These are phyloP conservation scores for Aulographum hederae DNA, from an alignment of 2,329 filamentous ascomycete species.

Conservation along the genomic window DNA sequence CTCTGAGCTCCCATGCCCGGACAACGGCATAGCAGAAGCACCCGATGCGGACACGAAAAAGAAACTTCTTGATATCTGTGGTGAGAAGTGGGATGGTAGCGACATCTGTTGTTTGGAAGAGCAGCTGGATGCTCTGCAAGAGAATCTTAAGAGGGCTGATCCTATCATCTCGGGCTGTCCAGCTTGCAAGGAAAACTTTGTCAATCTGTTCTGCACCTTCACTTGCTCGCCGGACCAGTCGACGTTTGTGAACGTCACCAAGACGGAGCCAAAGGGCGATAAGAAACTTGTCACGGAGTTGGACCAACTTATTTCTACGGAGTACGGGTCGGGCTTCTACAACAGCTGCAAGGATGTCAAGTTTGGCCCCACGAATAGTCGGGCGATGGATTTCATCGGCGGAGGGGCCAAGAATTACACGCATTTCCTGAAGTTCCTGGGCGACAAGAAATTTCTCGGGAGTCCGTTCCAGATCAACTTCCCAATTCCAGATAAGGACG, in stretches of 20 bases:
- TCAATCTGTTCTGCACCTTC: conserved; percentile 94
- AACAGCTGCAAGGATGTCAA: conserved; percentile 99
- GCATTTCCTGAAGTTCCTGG: conserved; percentile 76
- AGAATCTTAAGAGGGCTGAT: conserved; percentile 72
- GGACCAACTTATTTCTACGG: conserved; percentile 70
- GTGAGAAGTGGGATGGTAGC: conserved; percentile 65
- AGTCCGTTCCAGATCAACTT: conserved; percentile 99
- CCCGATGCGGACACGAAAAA: conserved; percentile 55
- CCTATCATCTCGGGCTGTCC: conserved; percentile 85
- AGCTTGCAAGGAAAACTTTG: conserved; percentile 96
- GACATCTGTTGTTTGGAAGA: conserved; percentile 71
- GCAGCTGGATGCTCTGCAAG: conserved; percentile 68
- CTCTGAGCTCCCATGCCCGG: conserved; percentile 74
- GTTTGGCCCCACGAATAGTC: conserved; percentile 83
- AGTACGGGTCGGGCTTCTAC: conserved; percentile 78
- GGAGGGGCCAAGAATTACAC: conserved; percentile 84
- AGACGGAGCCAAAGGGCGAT: conserved; percentile 41
- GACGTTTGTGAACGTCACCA: conserved; percentile 82
- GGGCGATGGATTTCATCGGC: conserved; percentile 89
- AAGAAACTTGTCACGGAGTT: conserved; percentile 67
- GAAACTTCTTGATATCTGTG: conserved; percentile 71
- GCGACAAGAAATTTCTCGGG: conserved; percentile 76
- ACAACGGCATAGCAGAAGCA: conserved; percentile 65
- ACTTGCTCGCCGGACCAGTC: conserved; percentile 96
- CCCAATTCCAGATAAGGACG: conserved; percentile 37